phyloP scores from a whole-genome alignment of 768 basidiomycete species.

The Podaxis sp. region DNA sequence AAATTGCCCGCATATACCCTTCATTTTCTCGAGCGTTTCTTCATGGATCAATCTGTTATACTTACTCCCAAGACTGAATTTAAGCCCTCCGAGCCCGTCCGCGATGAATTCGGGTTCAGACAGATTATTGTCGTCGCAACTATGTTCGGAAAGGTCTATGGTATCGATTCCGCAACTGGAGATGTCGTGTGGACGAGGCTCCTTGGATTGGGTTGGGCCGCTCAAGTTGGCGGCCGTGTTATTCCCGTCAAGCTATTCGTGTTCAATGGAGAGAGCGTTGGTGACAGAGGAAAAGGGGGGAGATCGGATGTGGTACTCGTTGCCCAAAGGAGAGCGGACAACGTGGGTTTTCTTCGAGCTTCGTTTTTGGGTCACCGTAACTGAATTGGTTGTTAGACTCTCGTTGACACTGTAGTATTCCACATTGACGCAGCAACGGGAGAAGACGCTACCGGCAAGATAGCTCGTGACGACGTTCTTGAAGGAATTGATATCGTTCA shows the following conservation, averaged over 20 bases:
- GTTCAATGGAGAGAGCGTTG: conserved; percentile 43
- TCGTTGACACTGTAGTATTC: conserved; percentile 73
- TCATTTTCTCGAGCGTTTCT: conserved; percentile 70
- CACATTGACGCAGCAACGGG: conserved; percentile 80
- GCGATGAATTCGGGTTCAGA: conserved; percentile 85
- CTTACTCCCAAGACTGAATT: conserved; percentile 30
- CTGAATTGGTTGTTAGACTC: conserved; percentile 35
- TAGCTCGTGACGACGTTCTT: conserved; percentile 36
- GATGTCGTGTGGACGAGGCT: conserved; percentile 77
- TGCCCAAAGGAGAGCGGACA: conserved; percentile 58
- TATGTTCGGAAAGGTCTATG: conserved; percentile 72
- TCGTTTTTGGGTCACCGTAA: conserved; percentile 5
- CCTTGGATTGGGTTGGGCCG: conserved; percentile 72
- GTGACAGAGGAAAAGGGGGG: conserved; percentile 41
- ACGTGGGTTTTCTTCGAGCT: conserved; percentile 42
- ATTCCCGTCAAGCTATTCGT: conserved; percentile 63
- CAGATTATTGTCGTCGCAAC: conserved; percentile 80
- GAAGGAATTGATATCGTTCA: conserved; percentile 63
- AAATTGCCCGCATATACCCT: conserved; percentile 69
- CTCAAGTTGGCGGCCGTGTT: conserved; percentile 51
- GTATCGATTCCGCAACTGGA: conserved; percentile 78
- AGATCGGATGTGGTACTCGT: conserved; percentile 63
- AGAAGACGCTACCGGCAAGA: conserved; percentile 43
- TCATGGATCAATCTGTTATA: conserved; percentile 51
- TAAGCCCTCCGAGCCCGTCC: conserved; percentile 42